Percentiles rank a stretch among this genome's conserved stretches.
These are phyloP conservation scores for Penicillium occitanis DNA, from an alignment of 2,329 filamentous ascomycete genomes.

Conservation along the genomic window DNA sequence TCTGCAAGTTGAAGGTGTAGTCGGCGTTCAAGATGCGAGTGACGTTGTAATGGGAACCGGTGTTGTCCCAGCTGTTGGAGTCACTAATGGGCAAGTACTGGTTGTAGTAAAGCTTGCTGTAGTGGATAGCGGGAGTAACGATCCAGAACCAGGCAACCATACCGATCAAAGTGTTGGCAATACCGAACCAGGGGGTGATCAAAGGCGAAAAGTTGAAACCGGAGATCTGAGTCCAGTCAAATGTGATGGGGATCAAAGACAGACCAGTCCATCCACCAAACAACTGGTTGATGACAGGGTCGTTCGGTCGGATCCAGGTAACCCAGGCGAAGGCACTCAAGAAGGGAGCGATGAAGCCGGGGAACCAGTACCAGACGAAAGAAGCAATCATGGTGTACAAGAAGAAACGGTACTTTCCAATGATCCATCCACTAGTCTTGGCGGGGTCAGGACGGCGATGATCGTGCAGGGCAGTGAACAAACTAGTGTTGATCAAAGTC, in stretches of 20 bases:
- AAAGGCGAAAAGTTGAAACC: slow-evolving; percentile 68
- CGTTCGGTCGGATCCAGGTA: slow-evolving; percentile 71
- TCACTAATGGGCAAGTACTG: slow-evolving; percentile 69
- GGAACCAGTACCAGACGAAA: slow-evolving; percentile 68
- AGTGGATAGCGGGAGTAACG: slow-evolving; percentile 62
- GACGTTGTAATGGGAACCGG: slow-evolving; percentile 63
- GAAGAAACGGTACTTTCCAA: slow-evolving; percentile 67
- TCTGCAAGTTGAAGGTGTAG: slow-evolving; percentile 61
- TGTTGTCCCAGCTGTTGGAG: slow-evolving; percentile 70
- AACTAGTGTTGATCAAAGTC: slow-evolving; percentile 63
- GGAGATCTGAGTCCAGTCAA: slow-evolving; percentile 73
- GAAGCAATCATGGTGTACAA: slow-evolving; percentile 56
- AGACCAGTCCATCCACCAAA: slow-evolving; percentile 69
- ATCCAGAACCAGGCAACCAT: slow-evolving; percentile 66
- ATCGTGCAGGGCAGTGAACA: slow-evolving; percentile 74
- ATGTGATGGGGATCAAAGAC: slow-evolving; percentile 68
- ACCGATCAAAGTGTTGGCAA: slow-evolving; percentile 69
- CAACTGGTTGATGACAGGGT: slow-evolving; percentile 67
- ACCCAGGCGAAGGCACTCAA: slow-evolving; percentile 69
- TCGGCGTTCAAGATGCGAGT: slow-evolving; percentile 61
- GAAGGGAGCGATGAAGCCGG: slow-evolving; percentile 67
- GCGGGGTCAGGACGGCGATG: slow-evolving; percentile 55
- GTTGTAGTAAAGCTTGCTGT: slow-evolving; percentile 63
- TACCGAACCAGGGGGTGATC: slow-evolving; percentile 71
- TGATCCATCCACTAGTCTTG: slow-evolving; percentile 62